phyloP scores from a whole-genome alignment of 1,284 basidiomycete genomes.

The Trichosporon coremiiforme region DNA sequence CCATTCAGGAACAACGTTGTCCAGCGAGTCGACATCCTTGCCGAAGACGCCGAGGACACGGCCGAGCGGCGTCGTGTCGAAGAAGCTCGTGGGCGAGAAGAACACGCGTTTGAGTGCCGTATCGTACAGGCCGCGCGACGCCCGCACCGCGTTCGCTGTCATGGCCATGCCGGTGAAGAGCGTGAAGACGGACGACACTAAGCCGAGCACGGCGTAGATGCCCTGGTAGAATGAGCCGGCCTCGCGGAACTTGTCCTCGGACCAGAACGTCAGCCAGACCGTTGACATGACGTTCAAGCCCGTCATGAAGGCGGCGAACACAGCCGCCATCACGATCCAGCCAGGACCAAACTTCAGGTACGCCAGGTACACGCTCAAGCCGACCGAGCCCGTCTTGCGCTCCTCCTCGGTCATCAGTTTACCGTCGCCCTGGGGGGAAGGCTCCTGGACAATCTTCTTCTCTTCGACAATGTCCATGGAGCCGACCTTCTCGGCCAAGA shows the following conservation, averaged over 20 bases:
- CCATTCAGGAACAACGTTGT: conserved; percentile 66
- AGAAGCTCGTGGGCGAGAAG: conserved; percentile 70
- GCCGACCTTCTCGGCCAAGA: conserved; percentile 33
- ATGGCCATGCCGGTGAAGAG: conserved; percentile 65
- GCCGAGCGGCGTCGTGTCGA: conserved; percentile 68
- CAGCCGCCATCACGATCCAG: conserved; percentile 62
- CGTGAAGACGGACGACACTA: conserved; percentile 62
- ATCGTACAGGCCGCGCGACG: conserved; percentile 65
- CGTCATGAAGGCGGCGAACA: conserved; percentile 63
- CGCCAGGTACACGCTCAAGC: conserved; percentile 66
- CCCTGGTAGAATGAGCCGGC: conserved; percentile 66
- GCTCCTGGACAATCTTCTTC: conserved; percentile 50
- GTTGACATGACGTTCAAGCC: conserved; percentile 20
- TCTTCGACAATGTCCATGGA: conserved; percentile 43
- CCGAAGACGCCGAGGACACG: conserved; percentile 68
- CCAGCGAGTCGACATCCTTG: conserved; percentile 69
- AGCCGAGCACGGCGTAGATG: conserved; percentile 68
- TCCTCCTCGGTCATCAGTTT: conserved; percentile 52
- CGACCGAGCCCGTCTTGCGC: conserved; percentile 69
- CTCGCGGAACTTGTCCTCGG: conserved; percentile 58
- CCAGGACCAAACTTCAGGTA: conserved; percentile 69
- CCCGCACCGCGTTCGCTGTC: conserved; percentile 61
- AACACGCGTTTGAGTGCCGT: conserved; percentile 64
- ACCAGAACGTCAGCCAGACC: conserved; percentile 72
- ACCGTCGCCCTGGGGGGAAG: conserved; percentile 65